Evolutionary conservation across 768 basidiomycete genomes (phyloP), one percentile per base, ranked within the genome.

Genomic region (Clitopilus passeckerianus): DNA sequence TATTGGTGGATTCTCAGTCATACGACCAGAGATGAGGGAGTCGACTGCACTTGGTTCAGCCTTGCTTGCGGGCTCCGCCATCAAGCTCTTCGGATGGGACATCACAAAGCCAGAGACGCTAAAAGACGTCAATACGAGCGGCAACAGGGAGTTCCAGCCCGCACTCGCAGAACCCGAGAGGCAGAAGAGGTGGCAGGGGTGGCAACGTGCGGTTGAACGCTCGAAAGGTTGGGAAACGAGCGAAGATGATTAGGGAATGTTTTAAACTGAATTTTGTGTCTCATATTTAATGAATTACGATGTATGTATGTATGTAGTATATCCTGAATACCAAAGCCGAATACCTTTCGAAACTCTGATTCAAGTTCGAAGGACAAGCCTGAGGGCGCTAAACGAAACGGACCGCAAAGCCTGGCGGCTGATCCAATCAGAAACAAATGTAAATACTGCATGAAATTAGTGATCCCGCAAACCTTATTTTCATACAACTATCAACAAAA

Each of bases 21-120:
- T 95, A 60, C 81, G 97, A 57, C 97, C 96, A 10, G 88, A 93
- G 68, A 99, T 99, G 97, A 79, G 96, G 70, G 97, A 99, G 93
- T 95, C 93, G 1, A 99, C 97, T 15, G 97, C 97, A 1, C 80
- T 99, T 54, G 97, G 97, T 18, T 93, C 95, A 8, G 97, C 97
- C 22, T 77, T 99, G 57, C 86, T 97, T 30, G 97, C 97, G 15
- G 97, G 91, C 24, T 84, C 90, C 35, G 94, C 97, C 1, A 81
- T 98, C 54, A 76, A 81, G 6, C 77, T 98, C 22, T 95, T 91
- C 67, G 96, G 94, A 53, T 98, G 97, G 97, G 87, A 98, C 72
- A 74, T 98, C 57, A 77, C 74, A 52, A 83, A 85, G 34, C 95
- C 95, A 0, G 87, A 91, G 71, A 92, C 95, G 18, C 80, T 99